Base-by-base conservation (phyloP, 305 asterid species). In the Ilex paraguariensis region DNA sequence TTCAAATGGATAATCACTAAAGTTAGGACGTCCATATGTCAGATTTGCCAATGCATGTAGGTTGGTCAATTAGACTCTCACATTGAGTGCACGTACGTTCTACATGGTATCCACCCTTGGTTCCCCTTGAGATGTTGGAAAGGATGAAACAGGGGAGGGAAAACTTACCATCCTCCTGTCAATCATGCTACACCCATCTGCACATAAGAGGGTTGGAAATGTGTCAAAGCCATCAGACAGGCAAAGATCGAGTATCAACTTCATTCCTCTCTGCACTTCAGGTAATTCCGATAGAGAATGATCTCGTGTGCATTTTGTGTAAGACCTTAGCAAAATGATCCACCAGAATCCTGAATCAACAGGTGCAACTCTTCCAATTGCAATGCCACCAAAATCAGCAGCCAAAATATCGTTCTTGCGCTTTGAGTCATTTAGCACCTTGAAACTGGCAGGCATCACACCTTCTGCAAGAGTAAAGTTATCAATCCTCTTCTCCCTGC, bases 271-370 rank as follows among this genome's bases (percentile, higher is more conserved):
- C 76, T 82, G 88, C 66, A 78, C 82, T 65, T 73, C 78, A 6
- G 88, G 87, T 55, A 75, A 67, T 57, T 85, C 85, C 1, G 83
- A 42, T n/a, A 85, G 77, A 36, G 81, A 62, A 61, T 68, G 62
- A 66, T 80, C 80, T 31, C 73, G 77, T 11, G 86, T 80, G 71
- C 75, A 63, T 69, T 80, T 79, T 62, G 82, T 77, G 54, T 84
- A 84, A 46, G 91, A 73, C 28, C 80, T 65, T 48, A 81, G 75
- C 62, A 85, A 56, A 63, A 85, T 82, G 57, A 85, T 82, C 92
- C 92, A 85, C 92, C 88, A 85, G 73, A 82, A 85, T 5, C 92
- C 88, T 36, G 88, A 85, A 72, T 85, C 92, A 7, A 82, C 85
- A 0, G 88, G 92, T 3, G 88, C 84, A 46, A 85, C 92, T 77